Percentiles rank a stretch among this genome's conserved stretches.
Evolutionary conservation across 1,284 basidiomycete species (phyloP).

Genomic region (Cryptococcus sp.): DNA sequence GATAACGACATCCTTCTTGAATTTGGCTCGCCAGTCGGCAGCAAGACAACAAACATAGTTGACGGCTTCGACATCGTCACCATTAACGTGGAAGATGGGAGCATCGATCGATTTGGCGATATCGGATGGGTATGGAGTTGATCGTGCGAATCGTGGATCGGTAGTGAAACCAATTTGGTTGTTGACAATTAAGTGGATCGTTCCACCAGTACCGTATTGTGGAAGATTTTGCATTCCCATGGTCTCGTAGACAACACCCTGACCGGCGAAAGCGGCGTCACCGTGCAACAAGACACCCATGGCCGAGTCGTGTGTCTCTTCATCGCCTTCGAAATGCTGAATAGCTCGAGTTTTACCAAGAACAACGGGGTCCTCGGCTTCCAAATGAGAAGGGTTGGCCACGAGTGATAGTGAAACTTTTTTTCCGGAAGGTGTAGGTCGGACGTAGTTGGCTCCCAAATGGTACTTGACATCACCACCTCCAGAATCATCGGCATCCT

Average conservation of each 20-base stretch:
- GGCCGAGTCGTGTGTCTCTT: constrained; percentile 68
- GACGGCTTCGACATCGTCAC: constrained; percentile 97
- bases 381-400: constrained; percentile 97
- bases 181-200: constrained; percentile 98
- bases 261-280: constrained; percentile 97
- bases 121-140: constrained; percentile 98
- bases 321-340: constrained; percentile 90
- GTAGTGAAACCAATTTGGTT: constrained; percentile 99
- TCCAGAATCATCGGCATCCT: constrained; percentile 67
- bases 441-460: constrained; percentile 96
- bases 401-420: constrained; percentile 96
- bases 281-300: constrained; percentile 96
- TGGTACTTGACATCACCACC: constrained; percentile 99
- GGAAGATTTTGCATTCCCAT: constrained; percentile 98
- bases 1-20: constrained; percentile 98
- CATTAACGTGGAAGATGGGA: constrained; percentile 99
- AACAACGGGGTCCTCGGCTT: constrained; percentile 95
- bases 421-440: constrained; percentile 96
- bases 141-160: constrained; percentile 94
- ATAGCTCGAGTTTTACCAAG: constrained; percentile 96
- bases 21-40: constrained; percentile 96
- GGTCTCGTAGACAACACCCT: constrained; percentile 98
- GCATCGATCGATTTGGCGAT: constrained; percentile 98
- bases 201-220: constrained; percentile 94
- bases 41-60: constrained; percentile 97